A percentile compares a stretch with the other conserved stretches of the same genome.
These are phyloP conservation scores for Citeromyces matritensis DNA, from an alignment of 805 yeast genomes.

Conservation along the genomic window DNA sequence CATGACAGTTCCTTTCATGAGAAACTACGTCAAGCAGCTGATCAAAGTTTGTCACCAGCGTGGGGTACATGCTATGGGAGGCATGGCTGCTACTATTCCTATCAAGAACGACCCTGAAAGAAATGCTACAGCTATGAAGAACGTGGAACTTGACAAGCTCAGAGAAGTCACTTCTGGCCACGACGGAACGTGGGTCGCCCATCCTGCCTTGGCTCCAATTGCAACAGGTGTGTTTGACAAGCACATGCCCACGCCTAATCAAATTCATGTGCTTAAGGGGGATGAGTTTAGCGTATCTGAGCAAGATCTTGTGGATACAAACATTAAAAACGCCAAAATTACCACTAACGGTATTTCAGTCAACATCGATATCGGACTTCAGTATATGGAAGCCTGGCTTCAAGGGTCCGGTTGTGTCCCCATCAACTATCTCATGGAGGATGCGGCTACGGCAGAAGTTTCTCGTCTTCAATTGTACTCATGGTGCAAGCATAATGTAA, in stretches of 20 bases:
- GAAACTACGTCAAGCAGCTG: conserved; percentile 57
- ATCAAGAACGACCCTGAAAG: conserved; percentile 54
- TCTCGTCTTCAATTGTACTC: conserved; percentile 72
- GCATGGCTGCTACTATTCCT: conserved; percentile 84
- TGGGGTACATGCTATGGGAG: conserved; percentile 81
- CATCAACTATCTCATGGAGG: conserved; percentile 76
- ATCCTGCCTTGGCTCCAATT: conserved; percentile 66
- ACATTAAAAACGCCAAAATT: conserved; percentile 44
- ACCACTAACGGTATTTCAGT: conserved; percentile 59
- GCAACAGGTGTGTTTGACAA: conserved; percentile 61
- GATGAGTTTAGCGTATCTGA: conserved; percentile 25
- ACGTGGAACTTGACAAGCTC: conserved; percentile 60
- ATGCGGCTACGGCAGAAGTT: conserved; percentile 84
- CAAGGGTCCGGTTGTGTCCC: conserved; percentile 79
- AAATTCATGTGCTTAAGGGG: conserved; percentile 35
- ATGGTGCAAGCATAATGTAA: conserved; percentile 66
- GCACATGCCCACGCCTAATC: conserved; percentile 76
- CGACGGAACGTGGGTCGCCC: conserved; percentile 87
- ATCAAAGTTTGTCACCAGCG: conserved; percentile 64
- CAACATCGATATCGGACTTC: conserved; percentile 61
- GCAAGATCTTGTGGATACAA: conserved; percentile 46
- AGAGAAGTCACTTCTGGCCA: conserved; percentile 70
- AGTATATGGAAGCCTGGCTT: conserved; percentile 79
- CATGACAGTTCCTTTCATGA: conserved; percentile 73
- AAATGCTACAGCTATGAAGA: conserved; percentile 53